phyloP scores from a whole-genome alignment of 192 early-diverging fungal species.

The Spizellomyces sp. region DNA sequence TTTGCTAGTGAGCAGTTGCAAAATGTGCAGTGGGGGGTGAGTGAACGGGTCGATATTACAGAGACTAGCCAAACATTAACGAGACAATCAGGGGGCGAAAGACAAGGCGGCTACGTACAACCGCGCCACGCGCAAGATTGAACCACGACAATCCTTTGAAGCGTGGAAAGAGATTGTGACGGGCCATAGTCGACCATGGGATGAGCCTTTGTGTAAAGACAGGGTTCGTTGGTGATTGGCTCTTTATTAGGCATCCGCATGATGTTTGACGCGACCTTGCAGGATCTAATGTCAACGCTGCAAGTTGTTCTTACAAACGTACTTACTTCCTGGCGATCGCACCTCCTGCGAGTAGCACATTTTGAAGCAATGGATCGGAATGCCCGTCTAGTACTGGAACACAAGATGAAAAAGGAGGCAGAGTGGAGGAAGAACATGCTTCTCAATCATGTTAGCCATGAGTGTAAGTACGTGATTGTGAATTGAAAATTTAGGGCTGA shows the following conservation, averaged over 20 bases:
- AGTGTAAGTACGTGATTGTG: neutral
- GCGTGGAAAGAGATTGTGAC: neutral
- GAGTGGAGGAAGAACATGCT: neutral
- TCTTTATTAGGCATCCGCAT: too few relatives aligned
- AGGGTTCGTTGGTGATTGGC: neutral
- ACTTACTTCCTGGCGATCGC: neutral
- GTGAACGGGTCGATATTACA: too few relatives aligned
- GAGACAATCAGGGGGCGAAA: neutral
- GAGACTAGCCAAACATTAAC: too few relatives aligned
- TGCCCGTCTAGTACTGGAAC: neutral
- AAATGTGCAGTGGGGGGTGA: neutral
- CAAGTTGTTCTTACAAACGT: neutral
- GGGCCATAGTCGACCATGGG: neutral
- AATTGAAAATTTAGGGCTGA: neutral
- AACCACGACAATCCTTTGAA: neutral
- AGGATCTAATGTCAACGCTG: neutral
- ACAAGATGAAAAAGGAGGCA: neutral
- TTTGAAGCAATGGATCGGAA: conserved; percentile 3
- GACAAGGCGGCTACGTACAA: neutral
- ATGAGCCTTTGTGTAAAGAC: neutral
- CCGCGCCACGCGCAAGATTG: neutral
- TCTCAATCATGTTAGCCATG: neutral
- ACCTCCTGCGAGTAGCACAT: neutral
- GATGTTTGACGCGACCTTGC: too few relatives aligned
- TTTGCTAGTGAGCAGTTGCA: neutral